Evolutionary conservation across 2,329 filamentous ascomycete genomes (phyloP), one percentile per base, ranked within the genome.

Genomic region (Nannizziopsis barbatae): DNA sequence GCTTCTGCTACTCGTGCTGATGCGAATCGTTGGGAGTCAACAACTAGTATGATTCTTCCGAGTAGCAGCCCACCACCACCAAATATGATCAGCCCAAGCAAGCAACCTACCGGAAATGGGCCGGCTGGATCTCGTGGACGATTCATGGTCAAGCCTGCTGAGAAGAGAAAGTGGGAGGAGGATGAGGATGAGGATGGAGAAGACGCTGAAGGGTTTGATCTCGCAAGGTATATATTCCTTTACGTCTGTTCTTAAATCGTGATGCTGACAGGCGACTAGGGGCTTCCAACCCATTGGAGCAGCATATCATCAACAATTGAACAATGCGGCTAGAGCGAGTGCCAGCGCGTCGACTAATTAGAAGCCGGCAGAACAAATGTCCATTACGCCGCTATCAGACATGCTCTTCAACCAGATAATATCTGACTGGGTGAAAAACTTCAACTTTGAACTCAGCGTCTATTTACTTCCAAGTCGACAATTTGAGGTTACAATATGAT

Each of bases 281-380:
- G 70, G 70, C 12, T 72, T 72, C 54, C 69, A 71, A 58, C 69
- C 70, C n/a, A 72, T 72, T 47, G 66, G 69, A 11, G 67, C 66
- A 11, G 67, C 66, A 4, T 70, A 69, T 50, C 67, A 70, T 60
- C 65, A 63, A 42, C 66, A 70, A 52, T 51, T 70, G 45, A 68
- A 57, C 56, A 67, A 46, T 41, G 49, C 51, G 4, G 45, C 54
- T 1, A 42, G 52, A 38, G 46, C 54, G 17, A 55, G 52, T 35
- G 52, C 48, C 3, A 54, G 50, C 17, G 52, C 53, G 3, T 53
- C 53, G n/a, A 55, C 51, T 36, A 45, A 46, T 39, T 56, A 49
- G 48, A 35, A 17, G 11, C 27, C 31, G 20, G n/a, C 12, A 9
- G 11, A 12, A 4, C 5, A n/a, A 9, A 8, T 33, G 17, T 18